Evolutionary conservation across 2,329 filamentous ascomycete species (phyloP), one percentile per base, ranked within the genome.

Genomic region (Monilinia fructicola): DNA sequence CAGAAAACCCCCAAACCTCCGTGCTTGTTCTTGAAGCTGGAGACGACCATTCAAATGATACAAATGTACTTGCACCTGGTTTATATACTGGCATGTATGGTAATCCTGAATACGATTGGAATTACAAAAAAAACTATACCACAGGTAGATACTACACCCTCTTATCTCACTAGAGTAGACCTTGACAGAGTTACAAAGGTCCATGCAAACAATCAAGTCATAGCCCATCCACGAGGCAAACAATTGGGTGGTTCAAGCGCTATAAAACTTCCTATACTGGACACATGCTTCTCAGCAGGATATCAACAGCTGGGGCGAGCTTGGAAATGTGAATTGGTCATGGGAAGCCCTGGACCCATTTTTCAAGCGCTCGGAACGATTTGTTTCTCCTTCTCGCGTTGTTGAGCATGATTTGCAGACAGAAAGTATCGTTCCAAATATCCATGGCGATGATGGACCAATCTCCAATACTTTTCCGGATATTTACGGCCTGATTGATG

Each of bases 351-450:
- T 82, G 14, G 71, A 76, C 2, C 78, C 77, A 4, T 81, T 80
- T 64, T 76, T 80, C 67, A 74, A 74, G 23, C 80, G 79, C 26
- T 65, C 63, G 14, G 40, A 69, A 66, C 31, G 14, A 50, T 48
- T 64, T n/a, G 35, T 65, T 18, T 28, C 21, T 52, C 54, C 44
- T 38, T 31, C 28, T 31, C n/a, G 35, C 42, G 38, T 64, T 59
- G 54, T 59, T 55, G 38, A 44, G 40, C 48, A 64, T 4, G 38
- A 46, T 48, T 42, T 55, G 4, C 35, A 64, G 21, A 55, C 38
- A 31, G 23, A 35, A 54, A 54, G 26, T 42, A 44, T 54, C 4
- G 12, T 31, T 23, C 52, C 53, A 95, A 68, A 90, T 86, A 76
- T 90, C 87, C 48, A 61, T 21, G 38, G 46, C 18, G 38, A 35